Conservation (phyloP, 805 yeast genomes). For the Starmerella riodocensis region DNA sequence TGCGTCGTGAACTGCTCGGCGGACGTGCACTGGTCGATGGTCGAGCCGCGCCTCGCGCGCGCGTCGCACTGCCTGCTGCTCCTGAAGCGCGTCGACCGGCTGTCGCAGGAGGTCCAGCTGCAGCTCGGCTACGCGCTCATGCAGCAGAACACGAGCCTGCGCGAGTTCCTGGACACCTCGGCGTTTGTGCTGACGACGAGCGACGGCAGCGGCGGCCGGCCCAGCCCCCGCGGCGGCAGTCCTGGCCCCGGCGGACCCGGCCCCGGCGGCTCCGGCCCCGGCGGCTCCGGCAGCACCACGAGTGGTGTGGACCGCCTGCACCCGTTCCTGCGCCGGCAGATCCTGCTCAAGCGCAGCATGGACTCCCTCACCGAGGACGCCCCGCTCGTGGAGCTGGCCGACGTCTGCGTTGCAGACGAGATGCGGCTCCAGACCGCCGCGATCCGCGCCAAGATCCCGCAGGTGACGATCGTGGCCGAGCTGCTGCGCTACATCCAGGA, state of each 20-base stretch:
- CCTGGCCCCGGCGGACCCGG: too few species aligned
- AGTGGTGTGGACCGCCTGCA: constrained; percentile 10
- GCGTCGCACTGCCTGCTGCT: constrained; percentile 1
- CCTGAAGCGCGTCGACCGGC: constrained; percentile 8
- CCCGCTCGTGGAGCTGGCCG: constrained; percentile 9
- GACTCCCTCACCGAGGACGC: constrained; percentile 5
- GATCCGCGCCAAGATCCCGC: background rate
- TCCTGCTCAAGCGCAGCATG: constrained; percentile 14
- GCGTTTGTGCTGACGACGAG: constrained; percentile 10
- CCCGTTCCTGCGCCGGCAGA: constrained; percentile 11
- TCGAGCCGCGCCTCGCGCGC: background rate
- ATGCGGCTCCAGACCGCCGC: background rate
- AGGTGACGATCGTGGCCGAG: constrained; percentile 37
- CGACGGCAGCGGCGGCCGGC: background rate
- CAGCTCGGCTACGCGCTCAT: constrained; percentile 12
- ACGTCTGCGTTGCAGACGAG: background rate
- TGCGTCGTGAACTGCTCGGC: constrained; percentile 7
- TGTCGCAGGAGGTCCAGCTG: constrained; percentile 8
- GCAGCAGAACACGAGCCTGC: constrained; percentile 1
- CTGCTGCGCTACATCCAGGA: constrained; percentile 44
- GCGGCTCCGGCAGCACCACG: too few species aligned
- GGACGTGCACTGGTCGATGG: constrained; percentile 7
- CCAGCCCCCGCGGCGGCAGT: too few species aligned
- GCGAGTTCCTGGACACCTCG: background rate
- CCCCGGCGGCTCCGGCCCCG: too few species aligned